Conservation (phyloP, 352 stramenopile species). For the Pythium phragmiticola region DNA sequence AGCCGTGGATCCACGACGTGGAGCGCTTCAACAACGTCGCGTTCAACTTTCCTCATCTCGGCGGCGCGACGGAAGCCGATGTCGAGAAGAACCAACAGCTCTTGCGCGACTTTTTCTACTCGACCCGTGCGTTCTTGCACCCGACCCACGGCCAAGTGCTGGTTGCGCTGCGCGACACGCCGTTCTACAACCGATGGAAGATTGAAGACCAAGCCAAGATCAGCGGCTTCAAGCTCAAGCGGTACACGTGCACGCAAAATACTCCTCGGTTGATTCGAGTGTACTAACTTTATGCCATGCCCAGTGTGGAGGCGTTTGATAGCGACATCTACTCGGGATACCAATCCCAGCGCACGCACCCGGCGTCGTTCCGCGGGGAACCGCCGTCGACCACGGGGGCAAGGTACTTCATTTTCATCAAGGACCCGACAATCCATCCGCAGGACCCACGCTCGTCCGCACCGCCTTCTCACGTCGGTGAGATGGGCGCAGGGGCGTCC, state of each 20-base stretch:
- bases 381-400: slow-evolving; percentile 68
- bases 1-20: slow-evolving; percentile 44
- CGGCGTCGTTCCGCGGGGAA: slow-evolving; percentile 69
- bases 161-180: slow-evolving; percentile 70
- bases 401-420: slow-evolving; percentile 65
- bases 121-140: slow-evolving; percentile 55
- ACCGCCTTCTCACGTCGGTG: not conserved
- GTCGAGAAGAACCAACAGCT: slow-evolving; percentile 82
- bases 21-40: slow-evolving; percentile 65
- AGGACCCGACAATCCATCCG: slow-evolving; percentile 36
- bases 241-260: slow-evolving; percentile 30
- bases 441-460: slow-evolving; percentile 27
- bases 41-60: slow-evolving; percentile 89
- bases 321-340: slow-evolving; percentile 70
- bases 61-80: slow-evolving; percentile 77
- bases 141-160: slow-evolving; percentile 62
- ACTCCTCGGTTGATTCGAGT: not conserved
- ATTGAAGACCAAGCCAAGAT: slow-evolving; percentile 62
- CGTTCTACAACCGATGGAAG: slow-evolving; percentile 86
- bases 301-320: slow-evolving; percentile 64
- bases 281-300: not conserved
- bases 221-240: slow-evolving; percentile 67
- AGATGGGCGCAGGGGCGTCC: not conserved
- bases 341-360: slow-evolving; percentile 73
- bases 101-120: slow-evolving; percentile 76